A percentile compares a stretch with the other conserved stretches of the same genome.
Conservation (phyloP, 345 rosid genomes). For the Euphorbia pulcherrima region DNA sequence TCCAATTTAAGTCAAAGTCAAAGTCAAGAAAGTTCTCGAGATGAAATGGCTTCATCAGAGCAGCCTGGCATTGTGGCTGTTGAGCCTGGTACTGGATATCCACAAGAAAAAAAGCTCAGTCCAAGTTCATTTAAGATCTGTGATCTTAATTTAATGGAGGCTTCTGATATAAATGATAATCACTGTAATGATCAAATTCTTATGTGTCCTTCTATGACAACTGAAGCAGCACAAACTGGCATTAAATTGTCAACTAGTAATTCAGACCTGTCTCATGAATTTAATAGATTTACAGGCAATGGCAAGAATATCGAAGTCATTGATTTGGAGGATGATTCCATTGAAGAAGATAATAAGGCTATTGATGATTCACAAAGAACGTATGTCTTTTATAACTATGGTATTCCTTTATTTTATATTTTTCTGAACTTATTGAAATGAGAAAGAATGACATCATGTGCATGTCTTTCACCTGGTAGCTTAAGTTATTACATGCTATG, state of each 20-base stretch:
- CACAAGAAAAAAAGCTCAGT: constrained; percentile 72
- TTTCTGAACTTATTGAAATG: background rate
- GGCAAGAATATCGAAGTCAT: constrained; percentile 80
- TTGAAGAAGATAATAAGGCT: constrained; percentile 50
- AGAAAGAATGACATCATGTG: background rate
- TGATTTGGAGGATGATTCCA: constrained; percentile 77
- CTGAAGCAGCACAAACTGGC: constrained; percentile 52
- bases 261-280: constrained; percentile 47
- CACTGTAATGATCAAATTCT: constrained; percentile 39
- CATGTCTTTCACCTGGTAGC: background rate
- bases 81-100: constrained; percentile 31
- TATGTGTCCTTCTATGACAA: constrained; percentile 33
- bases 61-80: constrained; percentile 24
- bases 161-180: constrained; percentile 53
- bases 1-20: constrained; percentile 34
- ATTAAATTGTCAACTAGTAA: constrained; percentile 76
- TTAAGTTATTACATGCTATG: constrained; percentile 4
- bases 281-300: constrained; percentile 38
- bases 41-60: constrained; percentile 28
- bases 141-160: constrained; percentile 84
- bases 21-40: constrained; percentile 25
- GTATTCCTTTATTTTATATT: background rate
- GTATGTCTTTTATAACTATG: constrained; percentile 37
- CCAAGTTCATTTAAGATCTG: constrained; percentile 83
- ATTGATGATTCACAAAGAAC: constrained; percentile 46